A percentile compares a stretch with the other conserved stretches of the same genome.
phyloP scores from a whole-genome alignment of 192 early-diverging fungal genomes.

The Helicostylum pulchrum region DNA sequence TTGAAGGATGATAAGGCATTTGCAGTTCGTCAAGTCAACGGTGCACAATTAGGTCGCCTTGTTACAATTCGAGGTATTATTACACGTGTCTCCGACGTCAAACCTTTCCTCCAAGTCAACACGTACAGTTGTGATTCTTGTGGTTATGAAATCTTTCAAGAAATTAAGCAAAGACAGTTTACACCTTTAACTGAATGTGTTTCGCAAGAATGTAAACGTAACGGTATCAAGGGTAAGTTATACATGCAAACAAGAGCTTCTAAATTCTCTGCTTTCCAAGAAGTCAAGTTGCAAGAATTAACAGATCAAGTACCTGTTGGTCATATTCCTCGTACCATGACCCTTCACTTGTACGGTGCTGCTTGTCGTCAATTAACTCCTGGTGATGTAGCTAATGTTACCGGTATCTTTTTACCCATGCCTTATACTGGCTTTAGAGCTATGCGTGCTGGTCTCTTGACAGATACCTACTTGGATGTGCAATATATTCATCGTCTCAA shows the following conservation, averaged over 20 bases:
- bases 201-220: conserved; percentile 74
- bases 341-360: conserved; percentile 82
- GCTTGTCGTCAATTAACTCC: conserved; percentile 79
- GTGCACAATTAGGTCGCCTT: conserved; percentile 74
- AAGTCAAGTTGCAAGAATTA: conserved; percentile 95
- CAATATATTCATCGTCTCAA: conserved; percentile 86
- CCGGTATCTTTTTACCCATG: conserved; percentile 87
- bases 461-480: conserved; percentile 92
- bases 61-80: conserved; percentile 91
- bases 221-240: conserved; percentile 78
- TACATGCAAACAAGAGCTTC: conserved; percentile 88
- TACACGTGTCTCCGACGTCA: conserved; percentile 91
- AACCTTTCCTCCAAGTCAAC: conserved; percentile 85
- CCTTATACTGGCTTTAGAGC: conserved; percentile 93
- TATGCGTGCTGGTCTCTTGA: conserved; percentile 84
- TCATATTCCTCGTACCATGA: conserved; percentile 95
- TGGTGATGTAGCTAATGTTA: conserved; percentile 81
- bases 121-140: conserved; percentile 92
- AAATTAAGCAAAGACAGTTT: conserved; percentile 72
- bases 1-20: conserved; percentile 54
- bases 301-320: conserved; percentile 98
- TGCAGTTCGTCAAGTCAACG: conserved; percentile 87
- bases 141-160: conserved; percentile 94
- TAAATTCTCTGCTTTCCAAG: conserved; percentile 93
- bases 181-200: conserved; percentile 81